Evolutionary conservation across 768 basidiomycete genomes (phyloP).

Genomic region (Podaxis sp.): DNA sequence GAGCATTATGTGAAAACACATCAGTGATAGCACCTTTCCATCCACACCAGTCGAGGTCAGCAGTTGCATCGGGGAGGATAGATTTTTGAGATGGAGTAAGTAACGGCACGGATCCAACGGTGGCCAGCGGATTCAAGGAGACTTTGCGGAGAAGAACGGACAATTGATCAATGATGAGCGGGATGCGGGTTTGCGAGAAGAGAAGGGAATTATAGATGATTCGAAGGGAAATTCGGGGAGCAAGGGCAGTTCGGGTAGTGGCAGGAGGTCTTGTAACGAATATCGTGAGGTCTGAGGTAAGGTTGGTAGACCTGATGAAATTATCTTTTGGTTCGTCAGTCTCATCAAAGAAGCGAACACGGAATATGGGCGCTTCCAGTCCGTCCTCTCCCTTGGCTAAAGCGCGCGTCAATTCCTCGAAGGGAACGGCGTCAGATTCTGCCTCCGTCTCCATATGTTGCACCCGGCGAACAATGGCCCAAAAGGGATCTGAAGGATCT

Average conservation of each 20-base stretch:
- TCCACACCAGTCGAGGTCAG: constrained; percentile 94
- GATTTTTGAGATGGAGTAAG: constrained; percentile 69
- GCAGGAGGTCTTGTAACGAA: constrained; percentile 77
- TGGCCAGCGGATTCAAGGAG: constrained; percentile 61
- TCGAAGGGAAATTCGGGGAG: constrained; percentile 75
- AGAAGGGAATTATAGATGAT: constrained; percentile 94
- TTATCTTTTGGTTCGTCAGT: constrained; percentile 71
- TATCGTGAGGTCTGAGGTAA: constrained; percentile 91
- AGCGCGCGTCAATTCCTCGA: constrained; percentile 70
- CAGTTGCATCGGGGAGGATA: constrained; percentile 79
- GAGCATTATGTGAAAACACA: constrained; percentile 88
- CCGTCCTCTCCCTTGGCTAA: constrained; percentile 65
- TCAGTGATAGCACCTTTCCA: constrained; percentile 98
- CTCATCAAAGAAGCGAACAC: constrained; percentile 96
- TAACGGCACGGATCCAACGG: constrained; percentile 79
- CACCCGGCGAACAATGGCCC: constrained; percentile 83
- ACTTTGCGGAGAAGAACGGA: constrained; percentile 73
- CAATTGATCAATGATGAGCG: constrained; percentile 83
- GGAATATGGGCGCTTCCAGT: constrained; percentile 71
- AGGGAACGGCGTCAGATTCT: constrained; percentile 77
- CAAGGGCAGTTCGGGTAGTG: constrained; percentile 66
- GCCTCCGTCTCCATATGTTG: constrained; percentile 85
- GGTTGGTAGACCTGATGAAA: constrained; percentile 76
- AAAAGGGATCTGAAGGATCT: constrained; percentile 85
- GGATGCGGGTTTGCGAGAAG: constrained; percentile 78